Conservation (phyloP, 2,329 filamentous ascomycete species). For the Golovinomyces cichoracearum region DNA sequence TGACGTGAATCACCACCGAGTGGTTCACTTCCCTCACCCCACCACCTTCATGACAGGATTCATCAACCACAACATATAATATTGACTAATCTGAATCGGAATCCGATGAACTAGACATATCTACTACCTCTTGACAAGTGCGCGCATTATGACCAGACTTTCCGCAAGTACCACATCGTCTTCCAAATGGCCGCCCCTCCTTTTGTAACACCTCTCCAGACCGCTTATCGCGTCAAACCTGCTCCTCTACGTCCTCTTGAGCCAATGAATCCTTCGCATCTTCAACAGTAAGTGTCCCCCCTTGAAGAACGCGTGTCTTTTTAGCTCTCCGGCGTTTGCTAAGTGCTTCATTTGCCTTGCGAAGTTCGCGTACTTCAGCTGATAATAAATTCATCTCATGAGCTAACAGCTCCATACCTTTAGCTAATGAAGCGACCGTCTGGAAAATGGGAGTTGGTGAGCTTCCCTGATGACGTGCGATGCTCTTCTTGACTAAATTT, state of each 20-base stretch:
- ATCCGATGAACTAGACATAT: not conserved
- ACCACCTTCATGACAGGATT: not conserved
- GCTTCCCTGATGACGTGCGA: not conserved
- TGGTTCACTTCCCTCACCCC: too few species aligned
- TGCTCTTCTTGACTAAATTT: slow-evolving; percentile 2
- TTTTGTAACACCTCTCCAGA: not conserved
- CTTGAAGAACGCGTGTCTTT: not conserved
- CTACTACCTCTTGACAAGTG: not conserved
- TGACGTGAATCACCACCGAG: too few species aligned
- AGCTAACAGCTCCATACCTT: slow-evolving; percentile 3
- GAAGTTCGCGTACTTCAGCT: slow-evolving; percentile 1
- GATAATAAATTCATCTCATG: slow-evolving; percentile 1
- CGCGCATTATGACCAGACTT: not conserved
- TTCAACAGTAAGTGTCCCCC: slow-evolving; percentile 1
- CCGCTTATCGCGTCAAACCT: not conserved
- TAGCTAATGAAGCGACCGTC: not conserved
- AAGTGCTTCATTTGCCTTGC: slow-evolving; percentile 2
- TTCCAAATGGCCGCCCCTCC: not conserved
- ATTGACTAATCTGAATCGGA: not conserved
- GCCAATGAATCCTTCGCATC: not conserved
- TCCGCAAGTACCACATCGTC: not conserved
- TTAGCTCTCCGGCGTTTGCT: not conserved
- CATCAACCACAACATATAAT: not conserved
- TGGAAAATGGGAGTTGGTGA: not conserved
- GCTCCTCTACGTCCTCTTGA: not conserved